These are phyloP conservation scores for Trichophyton mentagrophytes DNA, from an alignment of 2,329 filamentous ascomycete species.

Conservation along the genomic window DNA sequence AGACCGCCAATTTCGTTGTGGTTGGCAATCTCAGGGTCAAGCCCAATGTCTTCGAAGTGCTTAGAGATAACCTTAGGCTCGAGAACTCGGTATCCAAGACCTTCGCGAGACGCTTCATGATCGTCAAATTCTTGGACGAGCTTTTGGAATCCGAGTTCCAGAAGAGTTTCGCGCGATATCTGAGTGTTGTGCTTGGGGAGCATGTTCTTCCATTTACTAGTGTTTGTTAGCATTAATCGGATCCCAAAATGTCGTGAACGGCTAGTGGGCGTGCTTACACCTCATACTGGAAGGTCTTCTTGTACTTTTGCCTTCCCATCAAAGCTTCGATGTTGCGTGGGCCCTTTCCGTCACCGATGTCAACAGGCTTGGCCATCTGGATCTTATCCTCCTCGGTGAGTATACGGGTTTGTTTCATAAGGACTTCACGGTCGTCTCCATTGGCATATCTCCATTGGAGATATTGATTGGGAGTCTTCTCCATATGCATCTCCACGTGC, in stretches of 20 bases:
- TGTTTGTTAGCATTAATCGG: background rate
- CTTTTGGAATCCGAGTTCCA: slow-evolving; percentile 79
- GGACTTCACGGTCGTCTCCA: slow-evolving; percentile 90
- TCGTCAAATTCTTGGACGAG: slow-evolving; percentile 96
- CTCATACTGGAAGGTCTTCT: slow-evolving; percentile 98
- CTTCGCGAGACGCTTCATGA: slow-evolving; percentile 95
- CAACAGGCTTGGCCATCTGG: slow-evolving; percentile 84
- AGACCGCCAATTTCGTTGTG: slow-evolving; percentile 96
- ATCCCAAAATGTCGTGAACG: background rate
- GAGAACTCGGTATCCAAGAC: slow-evolving; percentile 87
- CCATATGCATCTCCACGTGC: slow-evolving; percentile 98
- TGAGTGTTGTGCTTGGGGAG: slow-evolving; percentile 88
- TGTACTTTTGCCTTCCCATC: slow-evolving; percentile 94
- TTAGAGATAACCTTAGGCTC: slow-evolving; percentile 90
- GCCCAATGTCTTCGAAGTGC: slow-evolving; percentile 92
- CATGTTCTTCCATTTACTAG: slow-evolving; percentile 71
- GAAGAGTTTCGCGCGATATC: slow-evolving; percentile 82
- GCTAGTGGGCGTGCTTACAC: slow-evolving; percentile 48
- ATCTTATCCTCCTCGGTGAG: slow-evolving; percentile 71
- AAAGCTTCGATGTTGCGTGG: slow-evolving; percentile 68
- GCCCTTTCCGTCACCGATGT: slow-evolving; percentile 71
- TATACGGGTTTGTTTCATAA: slow-evolving; percentile 93
- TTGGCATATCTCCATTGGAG: slow-evolving; percentile 97
- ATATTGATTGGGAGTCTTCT: slow-evolving; percentile 98
- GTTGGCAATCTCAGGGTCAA: slow-evolving; percentile 96